Evolutionary conservation across 2,329 filamentous ascomycete genomes (phyloP).

Genomic region (Aspergillus amoenus): DNA sequence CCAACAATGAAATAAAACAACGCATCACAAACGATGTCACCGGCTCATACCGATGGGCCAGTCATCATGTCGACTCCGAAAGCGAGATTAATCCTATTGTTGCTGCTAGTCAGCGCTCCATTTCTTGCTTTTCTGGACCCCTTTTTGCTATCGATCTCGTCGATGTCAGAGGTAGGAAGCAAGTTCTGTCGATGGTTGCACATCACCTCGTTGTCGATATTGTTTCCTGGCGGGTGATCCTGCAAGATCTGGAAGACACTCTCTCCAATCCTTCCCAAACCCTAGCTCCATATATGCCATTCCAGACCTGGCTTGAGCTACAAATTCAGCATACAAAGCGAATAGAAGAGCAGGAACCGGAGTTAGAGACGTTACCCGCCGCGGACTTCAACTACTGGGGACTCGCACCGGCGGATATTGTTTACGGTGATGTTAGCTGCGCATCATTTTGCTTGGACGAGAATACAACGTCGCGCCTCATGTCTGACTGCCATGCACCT

Average conservation of each 20-base stretch:
- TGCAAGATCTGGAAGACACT: constrained; percentile 40
- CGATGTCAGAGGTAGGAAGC: constrained; percentile 30
- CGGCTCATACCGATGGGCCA: constrained; percentile 28
- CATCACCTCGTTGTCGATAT: constrained; percentile 42
- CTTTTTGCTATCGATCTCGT: constrained; percentile 46
- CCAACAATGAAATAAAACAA: constrained; percentile 25
- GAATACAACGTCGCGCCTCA: constrained; percentile 26
- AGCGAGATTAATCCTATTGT: constrained; percentile 15
- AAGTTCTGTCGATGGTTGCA: constrained; percentile 35
- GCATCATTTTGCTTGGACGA: constrained; percentile 29
- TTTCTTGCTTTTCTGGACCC: constrained; percentile 37
- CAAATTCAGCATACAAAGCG: constrained; percentile 27
- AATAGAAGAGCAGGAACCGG: constrained; percentile 5
- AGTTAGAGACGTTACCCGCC: constrained; percentile 24
- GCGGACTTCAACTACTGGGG: constrained; percentile 39
- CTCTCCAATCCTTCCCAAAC: constrained; percentile 25
- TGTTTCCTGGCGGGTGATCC: constrained; percentile 41
- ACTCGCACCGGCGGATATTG: constrained; percentile 26
- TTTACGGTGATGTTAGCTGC: constrained; percentile 37
- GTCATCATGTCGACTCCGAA: constrained; percentile 23
- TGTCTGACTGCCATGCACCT: constrained; percentile 31
- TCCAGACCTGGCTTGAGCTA: constrained; percentile 37
- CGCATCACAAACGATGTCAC: constrained; percentile 29
- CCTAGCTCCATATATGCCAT: constrained; percentile 32
- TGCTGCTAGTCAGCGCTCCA: constrained; percentile 30